Base-by-base conservation (phyloP, 2,329 filamentous ascomycete species). In the Fusarium compactum region DNA sequence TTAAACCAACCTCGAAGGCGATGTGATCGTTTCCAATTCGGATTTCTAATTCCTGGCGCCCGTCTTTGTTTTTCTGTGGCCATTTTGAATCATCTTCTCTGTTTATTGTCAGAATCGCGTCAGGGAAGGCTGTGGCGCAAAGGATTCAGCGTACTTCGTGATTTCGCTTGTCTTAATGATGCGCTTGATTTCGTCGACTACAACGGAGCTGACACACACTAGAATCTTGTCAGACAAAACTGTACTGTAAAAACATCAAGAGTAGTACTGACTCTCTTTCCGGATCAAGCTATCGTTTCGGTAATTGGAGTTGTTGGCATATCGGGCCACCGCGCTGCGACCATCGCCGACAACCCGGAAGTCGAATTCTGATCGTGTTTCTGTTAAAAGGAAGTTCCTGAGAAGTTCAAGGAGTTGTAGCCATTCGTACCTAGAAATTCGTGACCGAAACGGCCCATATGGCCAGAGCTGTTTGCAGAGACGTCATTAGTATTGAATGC, bases 261-360 rank as follows among this genome's bases (percentile, higher is more conserved):
- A 29, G 34, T 30, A 51, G 45, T n/a, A 81, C 94, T 75, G 85
- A 98, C 96, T 99, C 85, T 99, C 96, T 95, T 99, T 99, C 72
- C 96, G 92, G 78, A 99, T 99, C 74, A 99, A 85, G 69, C 95
- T 98, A 80, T 99, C 96, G 82, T 99, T 99, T 78, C 96, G 91
- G 84, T 99, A 99, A 83, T 99, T 99, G 62, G 95, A 98, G 82
- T 99, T 99, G 86, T 99, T 99, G 71, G 96, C 96, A 83, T 99
- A 99, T 82, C 96, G 91, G 32, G 95, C 94, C 55, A 96, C 93
- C 10, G 96, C 96, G 79, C 95, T 98, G 67, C 93, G 90, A 54
- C 96, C 96, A 80, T 99, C 96, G 58, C 94, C 94, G 47, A 98
- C 89, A 25, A 94, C 93, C 59, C 95, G 89, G 77, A 99, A 96